phyloP scores from a whole-genome alignment of 2,329 filamentous ascomycete genomes.

The Lasiodiplodia gonubiensis region DNA sequence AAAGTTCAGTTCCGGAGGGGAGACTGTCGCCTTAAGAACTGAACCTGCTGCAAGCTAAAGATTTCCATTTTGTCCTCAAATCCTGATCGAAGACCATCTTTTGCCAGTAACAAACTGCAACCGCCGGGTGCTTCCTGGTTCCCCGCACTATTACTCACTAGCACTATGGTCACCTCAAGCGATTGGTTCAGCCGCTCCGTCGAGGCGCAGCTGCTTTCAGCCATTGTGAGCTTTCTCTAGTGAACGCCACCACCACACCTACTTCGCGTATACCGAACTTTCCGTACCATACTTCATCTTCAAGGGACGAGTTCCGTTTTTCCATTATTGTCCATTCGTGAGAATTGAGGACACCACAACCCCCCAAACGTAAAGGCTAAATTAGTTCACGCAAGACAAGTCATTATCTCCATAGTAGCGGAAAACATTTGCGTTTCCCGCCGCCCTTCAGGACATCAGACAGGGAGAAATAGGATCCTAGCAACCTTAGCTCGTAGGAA shows the following conservation, averaged over 20 bases:
- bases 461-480: no score
- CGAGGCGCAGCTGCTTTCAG: background rate
- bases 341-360: background rate
- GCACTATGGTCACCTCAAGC: background rate
- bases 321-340: background rate
- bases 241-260: background rate
- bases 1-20: background rate
- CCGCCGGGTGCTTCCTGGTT: background rate
- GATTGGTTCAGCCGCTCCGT: background rate
- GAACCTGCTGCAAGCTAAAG: background rate
- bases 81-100: background rate
- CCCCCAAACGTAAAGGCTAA: background rate
- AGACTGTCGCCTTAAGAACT: slow-evolving; percentile 11
- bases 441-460: no score
- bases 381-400: background rate
- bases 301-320: background rate
- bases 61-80: background rate
- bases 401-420: background rate
- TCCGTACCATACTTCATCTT: background rate
- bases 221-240: background rate
- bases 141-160: background rate
- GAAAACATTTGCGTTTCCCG: background rate
- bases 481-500: background rate
- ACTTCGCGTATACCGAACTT: background rate
- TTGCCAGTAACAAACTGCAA: background rate